Conservation (phyloP, 163 green algal genomes). For the Prototheca stagnorum region DNA sequence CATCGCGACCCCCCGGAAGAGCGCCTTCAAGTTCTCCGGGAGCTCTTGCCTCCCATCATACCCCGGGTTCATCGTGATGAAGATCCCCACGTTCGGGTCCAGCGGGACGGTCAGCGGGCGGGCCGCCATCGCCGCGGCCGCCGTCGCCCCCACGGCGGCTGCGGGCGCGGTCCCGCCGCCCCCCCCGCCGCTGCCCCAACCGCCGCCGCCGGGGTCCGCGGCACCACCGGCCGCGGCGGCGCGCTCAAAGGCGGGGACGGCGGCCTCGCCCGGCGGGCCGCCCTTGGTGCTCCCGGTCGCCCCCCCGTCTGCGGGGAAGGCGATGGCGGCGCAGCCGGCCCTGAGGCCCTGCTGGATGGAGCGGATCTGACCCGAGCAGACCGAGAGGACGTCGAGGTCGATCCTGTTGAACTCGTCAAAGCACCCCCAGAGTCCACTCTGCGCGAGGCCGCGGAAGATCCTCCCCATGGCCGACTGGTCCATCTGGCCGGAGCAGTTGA, state of each 20-base stretch:
- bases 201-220: too few species aligned
- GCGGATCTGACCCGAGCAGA: conserved; percentile 88
- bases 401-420: conserved; percentile 96
- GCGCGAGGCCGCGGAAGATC: conserved; percentile 90
- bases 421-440: conserved; percentile 79
- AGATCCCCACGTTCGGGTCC: conserved; percentile 81
- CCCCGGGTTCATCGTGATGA: conserved; percentile 95
- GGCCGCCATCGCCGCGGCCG: too few species aligned
- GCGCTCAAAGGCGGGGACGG: too few species aligned
- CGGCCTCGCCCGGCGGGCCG: too few species aligned
- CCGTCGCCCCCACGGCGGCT: too few species aligned
- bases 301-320: too few species aligned
- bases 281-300: too few species aligned
- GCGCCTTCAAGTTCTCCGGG: conserved; percentile 83
- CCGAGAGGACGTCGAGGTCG: conserved; percentile 86
- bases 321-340: conserved; percentile 72
- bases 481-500: conserved; percentile 94
- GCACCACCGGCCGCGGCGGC: too few species aligned
- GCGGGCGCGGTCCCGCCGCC: too few species aligned
- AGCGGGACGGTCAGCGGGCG: conserved; percentile 62
- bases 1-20: conserved; percentile 89
- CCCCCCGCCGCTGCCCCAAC: too few species aligned
- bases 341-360: conserved; percentile 76
- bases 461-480: conserved; percentile 89
- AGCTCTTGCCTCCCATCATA: conserved; percentile 83